phyloP scores from a whole-genome alignment of 768 basidiomycete species.

The Clathrus columnatus region DNA sequence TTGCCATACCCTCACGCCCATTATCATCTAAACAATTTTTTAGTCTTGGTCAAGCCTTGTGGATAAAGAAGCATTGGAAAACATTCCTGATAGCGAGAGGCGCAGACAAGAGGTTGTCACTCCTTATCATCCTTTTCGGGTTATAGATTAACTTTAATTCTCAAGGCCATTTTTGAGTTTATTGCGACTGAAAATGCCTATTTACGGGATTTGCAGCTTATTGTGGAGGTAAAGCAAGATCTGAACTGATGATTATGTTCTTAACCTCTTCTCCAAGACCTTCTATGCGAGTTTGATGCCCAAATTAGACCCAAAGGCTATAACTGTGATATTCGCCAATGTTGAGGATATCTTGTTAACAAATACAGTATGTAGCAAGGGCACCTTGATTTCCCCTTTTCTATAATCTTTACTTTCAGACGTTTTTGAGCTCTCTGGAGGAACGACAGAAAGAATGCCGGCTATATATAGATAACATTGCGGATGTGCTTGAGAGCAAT shows the following conservation, averaged over 20 bases:
- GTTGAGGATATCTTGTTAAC: conserved; percentile 86
- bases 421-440: conserved; percentile 82
- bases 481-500: conserved; percentile 71
- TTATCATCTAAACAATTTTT: neutral
- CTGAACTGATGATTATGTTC: neutral
- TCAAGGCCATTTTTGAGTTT: conserved; percentile 93
- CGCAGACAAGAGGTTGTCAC: conserved; percentile 73
- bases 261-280: conserved; percentile 37
- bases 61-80: conserved; percentile 73
- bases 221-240: conserved; percentile 61
- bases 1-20: neutral
- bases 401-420: conserved; percentile 29
- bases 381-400: neutral
- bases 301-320: conserved; percentile 65
- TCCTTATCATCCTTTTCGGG: neutral
- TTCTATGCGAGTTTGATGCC: conserved; percentile 78
- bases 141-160: neutral
- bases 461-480: conserved; percentile 84
- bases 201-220: conserved; percentile 83
- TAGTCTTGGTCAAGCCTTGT: conserved; percentile 93
- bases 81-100: conserved; percentile 68
- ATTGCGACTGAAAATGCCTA: conserved; percentile 87
- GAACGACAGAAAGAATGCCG: conserved; percentile 86
- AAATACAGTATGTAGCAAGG: conserved; percentile 57
- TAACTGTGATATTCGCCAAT: conserved; percentile 83